Evolutionary conservation across 73 alveolate genomes (phyloP).

Genomic region (Paramecium bursaria): DNA sequence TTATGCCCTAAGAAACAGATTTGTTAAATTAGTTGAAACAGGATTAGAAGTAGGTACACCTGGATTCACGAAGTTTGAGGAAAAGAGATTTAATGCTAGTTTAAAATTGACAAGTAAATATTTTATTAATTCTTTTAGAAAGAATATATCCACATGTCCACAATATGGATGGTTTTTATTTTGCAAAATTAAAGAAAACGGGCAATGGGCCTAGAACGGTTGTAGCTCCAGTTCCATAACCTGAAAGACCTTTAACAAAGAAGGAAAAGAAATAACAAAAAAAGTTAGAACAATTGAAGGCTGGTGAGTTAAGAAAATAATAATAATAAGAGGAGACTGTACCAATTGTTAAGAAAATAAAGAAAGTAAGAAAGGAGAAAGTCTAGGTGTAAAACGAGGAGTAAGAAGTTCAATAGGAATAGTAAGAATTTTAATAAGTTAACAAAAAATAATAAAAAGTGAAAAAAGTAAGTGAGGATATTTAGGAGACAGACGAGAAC

Average conservation of each 20-base stretch:
- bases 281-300: conserved; percentile 51
- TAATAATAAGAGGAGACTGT: conserved; percentile 26
- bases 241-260: conserved; percentile 62
- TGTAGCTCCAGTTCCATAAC: conserved; percentile 48
- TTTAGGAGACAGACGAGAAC: conserved; percentile 10
- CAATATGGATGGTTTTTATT: conserved; percentile 97
- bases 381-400: conserved; percentile 67
- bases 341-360: conserved; percentile 7
- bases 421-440: conserved; percentile 44
- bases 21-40: conserved; percentile 94
- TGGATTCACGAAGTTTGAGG: conserved; percentile 91
- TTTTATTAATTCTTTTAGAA: conserved; percentile 74
- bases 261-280: conserved; percentile 55
- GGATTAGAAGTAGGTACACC: conserved; percentile 96
- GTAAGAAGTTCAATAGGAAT: not conserved
- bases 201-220: conserved; percentile 85
- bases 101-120: conserved; percentile 61
- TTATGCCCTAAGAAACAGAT: conserved; percentile 93
- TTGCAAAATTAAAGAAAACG: conserved; percentile 94
- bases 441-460: conserved; percentile 25
- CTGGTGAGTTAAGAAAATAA: conserved; percentile 51
- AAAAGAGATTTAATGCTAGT: conserved; percentile 83
- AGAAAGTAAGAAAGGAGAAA: conserved; percentile 36
- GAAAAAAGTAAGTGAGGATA: conserved; percentile 57
- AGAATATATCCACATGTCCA: conserved; percentile 97